These are phyloP conservation scores for Ogataea hybrid DNA, from an alignment of 1,139 yeast genomes.

Conservation along the genomic window DNA sequence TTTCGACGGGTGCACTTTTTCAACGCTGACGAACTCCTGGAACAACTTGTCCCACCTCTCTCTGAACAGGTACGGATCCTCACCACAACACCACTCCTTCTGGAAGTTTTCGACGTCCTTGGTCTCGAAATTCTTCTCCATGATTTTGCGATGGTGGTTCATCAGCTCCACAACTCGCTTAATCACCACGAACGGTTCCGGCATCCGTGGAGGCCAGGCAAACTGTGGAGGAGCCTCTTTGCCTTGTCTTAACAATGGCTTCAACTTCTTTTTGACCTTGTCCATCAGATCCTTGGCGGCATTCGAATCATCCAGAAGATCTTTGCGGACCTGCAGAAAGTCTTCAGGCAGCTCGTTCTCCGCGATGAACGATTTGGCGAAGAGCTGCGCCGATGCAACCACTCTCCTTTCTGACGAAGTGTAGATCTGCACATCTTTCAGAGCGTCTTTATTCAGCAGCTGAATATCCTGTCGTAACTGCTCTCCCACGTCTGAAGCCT, in stretches of 20 bases:
- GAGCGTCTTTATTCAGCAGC: conserved; percentile 77
- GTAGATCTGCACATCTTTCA: conserved; percentile 80
- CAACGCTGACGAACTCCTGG: conserved; percentile 88
- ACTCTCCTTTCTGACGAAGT: conserved; percentile 96
- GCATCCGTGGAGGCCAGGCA: conserved; percentile 99
- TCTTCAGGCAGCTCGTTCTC: conserved; percentile 74
- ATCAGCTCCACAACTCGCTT: conserved; percentile 92
- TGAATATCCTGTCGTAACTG: conserved; percentile 91
- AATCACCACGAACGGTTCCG: conserved; percentile 92
- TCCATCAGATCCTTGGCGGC: conserved; percentile 99
- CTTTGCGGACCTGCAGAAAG: conserved; percentile 80
- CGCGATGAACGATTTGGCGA: conserved; percentile 80
- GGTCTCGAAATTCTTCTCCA: conserved; percentile 76
- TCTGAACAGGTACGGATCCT: conserved; percentile 82
- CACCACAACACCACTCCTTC: conserved; percentile 93
- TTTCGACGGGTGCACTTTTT: conserved; percentile 96
- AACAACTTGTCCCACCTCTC: conserved; percentile 98
- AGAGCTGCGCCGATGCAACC: conserved; percentile 84
- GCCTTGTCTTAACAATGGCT: conserved; percentile 91
- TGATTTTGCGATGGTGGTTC: conserved; percentile 84
- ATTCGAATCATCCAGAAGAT: conserved; percentile 90
- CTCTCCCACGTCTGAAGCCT: conserved; percentile 93
- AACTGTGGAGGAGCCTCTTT: conserved; percentile 98
- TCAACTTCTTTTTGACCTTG: conserved; percentile 92
- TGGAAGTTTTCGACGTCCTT: conserved; percentile 71